Percentiles rank a stretch among this genome's conserved stretches.
Conservation (phyloP, 75 land plant genomes). For the Larix kaempferi region DNA sequence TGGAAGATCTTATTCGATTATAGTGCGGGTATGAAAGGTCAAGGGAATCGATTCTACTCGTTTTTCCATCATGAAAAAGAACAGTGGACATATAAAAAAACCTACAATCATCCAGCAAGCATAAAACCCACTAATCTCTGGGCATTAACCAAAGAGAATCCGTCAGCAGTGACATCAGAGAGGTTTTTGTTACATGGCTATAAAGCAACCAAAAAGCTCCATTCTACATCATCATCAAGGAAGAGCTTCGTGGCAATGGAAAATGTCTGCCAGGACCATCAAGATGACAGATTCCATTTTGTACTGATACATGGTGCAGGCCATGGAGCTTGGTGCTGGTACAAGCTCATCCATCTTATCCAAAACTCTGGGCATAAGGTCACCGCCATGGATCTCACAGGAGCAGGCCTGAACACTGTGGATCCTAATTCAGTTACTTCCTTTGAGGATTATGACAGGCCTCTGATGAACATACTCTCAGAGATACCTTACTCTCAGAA, state of each 20-base stretch:
- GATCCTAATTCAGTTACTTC: slow-evolving; percentile 39
- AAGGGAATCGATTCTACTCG: too few species aligned
- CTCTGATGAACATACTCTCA: slow-evolving; percentile 50
- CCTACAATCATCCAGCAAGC: too few species aligned
- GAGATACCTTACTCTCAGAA: slow-evolving; percentile 30
- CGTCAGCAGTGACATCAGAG: too few species aligned
- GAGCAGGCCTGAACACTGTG: slow-evolving; percentile 49
- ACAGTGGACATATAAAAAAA: too few species aligned
- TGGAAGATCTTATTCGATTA: too few species aligned
- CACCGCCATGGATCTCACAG: slow-evolving; percentile 52
- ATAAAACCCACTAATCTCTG: too few species aligned
- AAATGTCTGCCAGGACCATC: background rate
- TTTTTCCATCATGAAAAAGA: too few species aligned
- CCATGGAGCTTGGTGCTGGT: slow-evolving; percentile 84
- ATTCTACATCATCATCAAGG: background rate
- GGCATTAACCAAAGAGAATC: too few species aligned
- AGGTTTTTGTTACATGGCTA: too few species aligned
- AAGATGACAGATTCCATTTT: slow-evolving; percentile 29
- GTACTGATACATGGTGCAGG: slow-evolving; percentile 68
- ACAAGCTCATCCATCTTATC: slow-evolving; percentile 45
- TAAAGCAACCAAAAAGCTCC: too few species aligned
- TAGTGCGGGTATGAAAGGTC: too few species aligned
- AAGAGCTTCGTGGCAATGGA: background rate
- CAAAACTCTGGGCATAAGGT: slow-evolving; percentile 60
- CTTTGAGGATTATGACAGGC: slow-evolving; percentile 59